These are phyloP conservation scores for Boletales sp. DNA, from an alignment of 768 basidiomycete genomes.

Conservation along the genomic window DNA sequence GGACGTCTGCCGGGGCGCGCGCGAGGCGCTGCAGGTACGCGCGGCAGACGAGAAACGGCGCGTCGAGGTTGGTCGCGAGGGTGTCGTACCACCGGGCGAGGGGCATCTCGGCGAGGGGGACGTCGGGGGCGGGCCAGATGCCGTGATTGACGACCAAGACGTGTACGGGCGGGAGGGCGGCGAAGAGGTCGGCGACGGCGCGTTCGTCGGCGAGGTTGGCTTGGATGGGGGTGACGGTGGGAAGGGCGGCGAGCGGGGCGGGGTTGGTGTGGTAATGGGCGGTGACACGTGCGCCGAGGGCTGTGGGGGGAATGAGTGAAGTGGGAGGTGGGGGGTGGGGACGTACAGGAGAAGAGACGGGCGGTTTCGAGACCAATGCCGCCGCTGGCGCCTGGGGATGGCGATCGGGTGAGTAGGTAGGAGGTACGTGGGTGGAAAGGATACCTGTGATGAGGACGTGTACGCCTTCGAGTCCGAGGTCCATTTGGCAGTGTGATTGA, in stretches of 20 bases:
- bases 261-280: constrained; percentile 65
- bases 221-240: constrained; percentile 39
- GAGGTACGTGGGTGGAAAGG: too few relatives aligned
- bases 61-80: constrained; percentile 60
- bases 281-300: constrained; percentile 66
- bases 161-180: constrained; percentile 44
- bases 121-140: constrained; percentile 42
- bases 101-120: constrained; percentile 53
- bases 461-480: constrained; percentile 54
- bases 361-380: constrained; percentile 69
- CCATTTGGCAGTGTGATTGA: constrained; percentile 31
- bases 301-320: constrained; percentile 29
- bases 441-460: constrained; percentile 70
- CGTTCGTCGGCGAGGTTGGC: constrained; percentile 59
- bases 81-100: constrained; percentile 63
- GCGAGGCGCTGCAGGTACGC: constrained; percentile 53
- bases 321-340: background rate
- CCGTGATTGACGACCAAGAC: constrained; percentile 63
- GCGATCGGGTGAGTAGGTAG: background rate
- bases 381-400: constrained; percentile 59
- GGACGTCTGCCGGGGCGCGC: constrained; percentile 35
- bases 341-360: constrained; percentile 50
- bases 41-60: constrained; percentile 62
- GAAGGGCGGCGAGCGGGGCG: constrained; percentile 39
- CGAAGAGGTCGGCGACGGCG: constrained; percentile 51